phyloP scores from a whole-genome alignment of 2,329 filamentous ascomycete species.

The Aureobasidium melanogenum region DNA sequence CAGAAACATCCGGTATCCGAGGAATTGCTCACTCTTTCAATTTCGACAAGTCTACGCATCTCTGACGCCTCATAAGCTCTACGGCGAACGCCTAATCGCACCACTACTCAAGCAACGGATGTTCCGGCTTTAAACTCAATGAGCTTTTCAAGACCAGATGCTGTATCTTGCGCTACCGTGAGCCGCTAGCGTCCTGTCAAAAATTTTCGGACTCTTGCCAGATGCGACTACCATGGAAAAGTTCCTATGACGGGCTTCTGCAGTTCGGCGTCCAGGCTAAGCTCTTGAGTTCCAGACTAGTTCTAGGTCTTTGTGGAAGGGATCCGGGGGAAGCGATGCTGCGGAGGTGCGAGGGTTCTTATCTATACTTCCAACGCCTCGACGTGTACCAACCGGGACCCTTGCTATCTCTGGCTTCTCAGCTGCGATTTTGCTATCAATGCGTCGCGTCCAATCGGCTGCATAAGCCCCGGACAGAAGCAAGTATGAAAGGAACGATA shows the following conservation, averaged over 20 bases:
- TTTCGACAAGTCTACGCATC: background rate
- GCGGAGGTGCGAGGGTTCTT: background rate
- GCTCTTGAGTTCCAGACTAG: background rate
- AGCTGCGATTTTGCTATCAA: background rate
- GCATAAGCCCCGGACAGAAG: background rate
- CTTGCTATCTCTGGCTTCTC: background rate
- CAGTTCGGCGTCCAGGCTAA: background rate
- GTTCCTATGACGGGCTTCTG: background rate
- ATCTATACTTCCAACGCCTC: background rate
- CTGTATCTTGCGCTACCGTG: background rate
- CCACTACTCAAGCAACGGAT: background rate
- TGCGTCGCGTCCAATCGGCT: background rate
- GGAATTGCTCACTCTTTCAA: background rate
- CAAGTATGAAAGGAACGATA: background rate
- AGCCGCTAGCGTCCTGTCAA: background rate
- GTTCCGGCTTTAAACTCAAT: background rate
- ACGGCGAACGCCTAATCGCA: background rate
- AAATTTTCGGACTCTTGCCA: background rate
- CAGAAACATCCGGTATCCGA: background rate
- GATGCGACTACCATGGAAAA: background rate
- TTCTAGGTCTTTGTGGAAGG: background rate
- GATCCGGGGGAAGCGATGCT: too few species aligned
- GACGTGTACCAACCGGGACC: background rate
- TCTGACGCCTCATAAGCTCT: background rate
- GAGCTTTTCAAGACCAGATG: background rate